Percentiles rank a stretch among this genome's conserved stretches.
Evolutionary conservation across 1,284 basidiomycete species (phyloP).

Genomic region (Fomitopsis palustris): DNA sequence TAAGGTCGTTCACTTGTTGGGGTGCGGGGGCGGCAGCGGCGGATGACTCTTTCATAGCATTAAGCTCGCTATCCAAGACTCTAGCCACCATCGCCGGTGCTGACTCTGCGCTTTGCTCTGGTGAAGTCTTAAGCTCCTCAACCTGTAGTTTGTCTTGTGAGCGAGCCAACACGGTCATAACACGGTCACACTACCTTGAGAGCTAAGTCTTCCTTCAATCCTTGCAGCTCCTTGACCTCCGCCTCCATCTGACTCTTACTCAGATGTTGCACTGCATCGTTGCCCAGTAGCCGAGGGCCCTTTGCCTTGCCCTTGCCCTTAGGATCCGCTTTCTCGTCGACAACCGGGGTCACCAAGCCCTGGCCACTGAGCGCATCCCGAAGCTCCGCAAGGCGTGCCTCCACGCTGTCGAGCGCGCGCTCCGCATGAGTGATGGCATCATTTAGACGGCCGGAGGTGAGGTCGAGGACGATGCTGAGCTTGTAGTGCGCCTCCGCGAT

Average conservation of each 20-base stretch:
- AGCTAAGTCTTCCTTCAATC: slow-evolving; percentile 75
- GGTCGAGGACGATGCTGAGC: slow-evolving; percentile 84
- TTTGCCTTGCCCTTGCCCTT: slow-evolving; percentile 70
- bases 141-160: slow-evolving; percentile 57
- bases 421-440: slow-evolving; percentile 80
- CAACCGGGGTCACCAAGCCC: slow-evolving; percentile 23
- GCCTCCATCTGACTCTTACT: slow-evolving; percentile 63
- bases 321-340: slow-evolving; percentile 35
- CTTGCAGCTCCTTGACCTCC: slow-evolving; percentile 75
- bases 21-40: slow-evolving; percentile 24
- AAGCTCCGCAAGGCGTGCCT: slow-evolving; percentile 65
- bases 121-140: slow-evolving; percentile 81
- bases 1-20: slow-evolving; percentile 64
- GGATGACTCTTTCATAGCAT: slow-evolving; percentile 30
- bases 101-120: slow-evolving; percentile 53
- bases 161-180: background rate
- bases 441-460: slow-evolving; percentile 75
- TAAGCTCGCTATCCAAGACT: slow-evolving; percentile 67
- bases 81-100: slow-evolving; percentile 65
- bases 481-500: slow-evolving; percentile 90
- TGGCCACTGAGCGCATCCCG: slow-evolving; percentile 47
- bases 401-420: slow-evolving; percentile 73
- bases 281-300: slow-evolving; percentile 38
- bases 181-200: slow-evolving; percentile 54
- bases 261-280: slow-evolving; percentile 58